Evolutionary conservation across 257 asterid genomes (phyloP), one percentile per base, ranked within the genome.

Genomic region (Verbena officinalis): DNA sequence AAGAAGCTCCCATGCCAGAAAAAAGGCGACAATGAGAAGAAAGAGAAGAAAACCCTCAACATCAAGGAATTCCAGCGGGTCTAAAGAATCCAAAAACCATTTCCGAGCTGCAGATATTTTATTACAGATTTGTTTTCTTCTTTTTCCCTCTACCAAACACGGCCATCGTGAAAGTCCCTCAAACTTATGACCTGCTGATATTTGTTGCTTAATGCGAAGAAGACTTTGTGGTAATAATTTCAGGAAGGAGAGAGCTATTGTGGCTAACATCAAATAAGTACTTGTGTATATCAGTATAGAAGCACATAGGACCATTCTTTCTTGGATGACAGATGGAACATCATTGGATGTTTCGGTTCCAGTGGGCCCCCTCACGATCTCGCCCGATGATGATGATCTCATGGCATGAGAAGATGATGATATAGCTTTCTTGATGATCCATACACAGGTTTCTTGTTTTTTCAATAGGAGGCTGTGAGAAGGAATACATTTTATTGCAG

Each of bases 121-220:
- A 24, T 76, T 75, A 51, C 80, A 86, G 62, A 72, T 55, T 73
- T 44, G 50, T 86, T 73, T 50, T 70, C 49, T 76, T 68, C 20
- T 81, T 71, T n/a, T n/a, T 39, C 84, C 90, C n/a, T 50, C 64
- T 4, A 33, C 85, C 66, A 34, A n/a, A n/a, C n/a, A n/a, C n/a
- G n/a, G n/a, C n/a, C n/a, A n/a, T n/a, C n/a, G n/a, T n/a, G n/a
- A n/a, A n/a, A n/a, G n/a, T 30, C 83, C 88, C 62, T 85, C 86
- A 7, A 85, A 85, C 63, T 85, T 80, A 57, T 80, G 79, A 64
- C 80, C 78, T 59, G 89, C 83, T n/a, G 89, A 82, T 11, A 85
- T 76, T 45, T 78, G 85, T n/a, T n/a, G n/a, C n/a, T n/a, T n/a
- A n/a, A n/a, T n/a, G n/a, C n/a, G n/a, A n/a, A n/a, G n/a, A n/a